Evolutionary conservation across 2,329 filamentous ascomycete genomes (phyloP), one percentile per base, ranked within the genome.

Genomic region (Ophiosphaerella narmari): DNA sequence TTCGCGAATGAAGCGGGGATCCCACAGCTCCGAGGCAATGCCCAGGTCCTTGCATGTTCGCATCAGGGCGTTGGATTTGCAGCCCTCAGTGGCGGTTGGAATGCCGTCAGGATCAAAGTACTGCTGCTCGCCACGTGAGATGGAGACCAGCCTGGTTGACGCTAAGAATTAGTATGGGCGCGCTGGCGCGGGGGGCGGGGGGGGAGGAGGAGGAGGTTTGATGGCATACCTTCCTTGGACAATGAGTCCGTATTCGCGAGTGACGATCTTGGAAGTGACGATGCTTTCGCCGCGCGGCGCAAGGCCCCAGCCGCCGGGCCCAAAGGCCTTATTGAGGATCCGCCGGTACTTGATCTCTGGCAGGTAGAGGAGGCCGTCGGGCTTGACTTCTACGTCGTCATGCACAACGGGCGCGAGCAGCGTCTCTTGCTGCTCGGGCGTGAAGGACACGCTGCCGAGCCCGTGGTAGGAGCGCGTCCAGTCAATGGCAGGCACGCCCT

Each of bases 1-100:
- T 63, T 83, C 84, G 64, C 89, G 85, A 59, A 97, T 91, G 77
- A 89, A 99, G 47, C 89, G 80, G 32, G 94, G 94, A 77, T 99
- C 94, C 94, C 94, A 99, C 16, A 99, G 82, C 76, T 99, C 94
- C 58, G 88, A 92, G 1, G 91, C 94, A 59, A 99, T 89, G 32
- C 94, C 94, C 29, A 99, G 78, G 74, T 99, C 94, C 78, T 99
- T 99, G 80, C 94, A 97, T 82, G 93, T 97, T 50, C 94, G 89
- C 86, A 97, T 95, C 60, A 99, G 81, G 11, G 94, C 94, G 71
- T 99, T 99, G 56, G 91, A 96, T 77, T 97, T 97, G 82, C 91
- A 96, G 45, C 94, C 94, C 76, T 99, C 94, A 52, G 92, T 92
- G 7, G 94, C 92, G 1, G 92, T 96, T 23, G 94, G 91, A 57